Base-by-base conservation (phyloP, 352 stramenopile genomes). In the Phytopythium helicoides region DNA sequence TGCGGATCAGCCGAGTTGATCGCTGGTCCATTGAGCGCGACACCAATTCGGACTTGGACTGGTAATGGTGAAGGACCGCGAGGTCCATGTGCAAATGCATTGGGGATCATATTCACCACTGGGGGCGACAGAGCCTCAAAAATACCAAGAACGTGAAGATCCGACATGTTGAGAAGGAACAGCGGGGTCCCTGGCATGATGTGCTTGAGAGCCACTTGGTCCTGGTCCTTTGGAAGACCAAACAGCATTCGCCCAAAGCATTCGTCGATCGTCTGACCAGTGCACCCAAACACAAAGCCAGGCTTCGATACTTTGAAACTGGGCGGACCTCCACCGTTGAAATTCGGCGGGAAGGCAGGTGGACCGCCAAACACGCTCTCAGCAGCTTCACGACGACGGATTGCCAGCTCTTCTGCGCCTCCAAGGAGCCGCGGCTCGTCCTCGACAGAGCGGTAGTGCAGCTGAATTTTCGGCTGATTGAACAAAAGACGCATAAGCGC, bases 241-340 rank as follows among this genome's bases (percentile, higher is more conserved):
- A 96, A 91, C 0, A 96, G 49, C 76, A 94, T 89, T 5, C 87
- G 77, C 1, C 85, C 87, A 60, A 96, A 96, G 52, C 71, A 87
- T 46, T 96, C 87, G 51, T 96, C 85, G 51, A 96, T 92, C n/a
- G 69, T 94, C 15, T 71, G 52, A 19, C 73, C 75, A 3, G 69
- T 92, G 67, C 85, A 95, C n/a, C 71, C 67, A 47, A 96, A 86
- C 14, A 96, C 74, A 42, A 93, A 96, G 11, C 87, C 87, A 1
- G 87, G 81, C 21, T 69, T 60, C 31, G 68, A 58, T 3, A 71
- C 54, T 53, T 75, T 77, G 63, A 67, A 89, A 33, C 72, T 71
- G 33, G 60, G 66, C 31, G 54, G 55, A 4, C 31, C 56, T 51
- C 18, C 45, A 6, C 36, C 28, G 3, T 26, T 40, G 45, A 18